Evolutionary conservation across 805 yeast genomes (phyloP).

Genomic region (Candida anglica): DNA sequence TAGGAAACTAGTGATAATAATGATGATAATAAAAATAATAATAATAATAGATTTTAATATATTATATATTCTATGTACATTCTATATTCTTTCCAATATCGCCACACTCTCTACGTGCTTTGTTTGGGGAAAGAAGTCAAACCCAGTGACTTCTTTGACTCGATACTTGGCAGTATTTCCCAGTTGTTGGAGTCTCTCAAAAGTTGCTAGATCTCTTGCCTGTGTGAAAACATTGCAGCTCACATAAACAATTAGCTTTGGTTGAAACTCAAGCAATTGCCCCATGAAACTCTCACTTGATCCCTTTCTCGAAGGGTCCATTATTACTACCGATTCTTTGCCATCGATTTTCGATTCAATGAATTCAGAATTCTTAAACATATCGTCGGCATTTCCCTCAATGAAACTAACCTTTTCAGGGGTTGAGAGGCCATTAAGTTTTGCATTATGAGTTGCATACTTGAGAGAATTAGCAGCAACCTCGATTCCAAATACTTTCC

Average conservation of each 20-base stretch:
- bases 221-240: slow-evolving; percentile 46
- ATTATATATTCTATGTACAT: neutral
- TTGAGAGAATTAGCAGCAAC: slow-evolving; percentile 26
- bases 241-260: slow-evolving; percentile 34
- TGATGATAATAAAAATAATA: neutral
- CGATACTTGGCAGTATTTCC: slow-evolving; percentile 10
- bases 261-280: slow-evolving; percentile 34
- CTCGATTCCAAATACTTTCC: slow-evolving; percentile 41
- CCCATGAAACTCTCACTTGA: slow-evolving; percentile 28
- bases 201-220: slow-evolving; percentile 36
- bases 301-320: slow-evolving; percentile 46
- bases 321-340: slow-evolving; percentile 29
- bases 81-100: slow-evolving; percentile 23
- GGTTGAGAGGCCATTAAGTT: slow-evolving; percentile 28
- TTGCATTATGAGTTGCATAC: slow-evolving; percentile 37
- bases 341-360: slow-evolving; percentile 23
- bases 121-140: slow-evolving; percentile 53
- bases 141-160: slow-evolving; percentile 29
- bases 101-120: slow-evolving; percentile 58
- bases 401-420: slow-evolving; percentile 28
- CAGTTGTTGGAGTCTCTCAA: slow-evolving; percentile 18
- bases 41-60: no score
- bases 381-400: slow-evolving; percentile 33
- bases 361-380: slow-evolving; percentile 26
- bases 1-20: no score